Evolutionary conservation across 352 stramenopile species (phyloP), one percentile per base, ranked within the genome.

Genomic region (Ophiocytium majus): DNA sequence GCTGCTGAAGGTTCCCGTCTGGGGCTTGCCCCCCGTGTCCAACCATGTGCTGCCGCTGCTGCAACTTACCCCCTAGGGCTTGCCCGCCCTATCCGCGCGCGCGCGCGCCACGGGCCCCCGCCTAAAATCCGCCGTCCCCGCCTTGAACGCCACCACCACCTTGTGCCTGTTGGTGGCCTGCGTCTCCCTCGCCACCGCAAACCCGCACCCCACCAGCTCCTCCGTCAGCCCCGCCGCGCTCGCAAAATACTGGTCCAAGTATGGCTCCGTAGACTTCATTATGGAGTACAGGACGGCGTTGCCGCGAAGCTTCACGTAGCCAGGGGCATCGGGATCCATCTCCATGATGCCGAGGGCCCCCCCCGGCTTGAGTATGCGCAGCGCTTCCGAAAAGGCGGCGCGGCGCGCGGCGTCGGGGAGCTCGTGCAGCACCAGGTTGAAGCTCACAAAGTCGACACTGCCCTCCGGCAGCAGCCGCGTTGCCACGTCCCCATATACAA

Each of bases 171-270:
- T 64, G 34, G 79, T 87, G 36, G 80, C 83, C 23, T 33, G 37
- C n/a, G 83, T 81, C 43, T 87, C 82, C 31, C 84, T 83, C 33
- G 83, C 84, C 57, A 63, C 81, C 50, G 63, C 78, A 43, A 88
- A 88, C 0, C 84, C 84, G 9, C 49, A 80, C 28, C 86, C 35
- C 66, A 82, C 50, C 34, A 88, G 84, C 35, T 88, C 84, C 34
- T 50, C 32, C 23, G 75, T 57, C 32, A 85, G 63, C 17, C 78
- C 74, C 14, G 34, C 74, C 19, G 81, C 80, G 35, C 74, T 71
- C 0, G 80, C 79, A 74, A 88, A 88, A 33, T 86, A 88, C 32
- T 85, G 63, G 37, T 88, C 80, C 0, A 88, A 50, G 50, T 88
- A 88, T 0, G 84, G 84, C 49, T 88, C 84, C 49, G 84, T 88